Base-by-base conservation (phyloP, 805 yeast genomes). In the Candida montana region DNA sequence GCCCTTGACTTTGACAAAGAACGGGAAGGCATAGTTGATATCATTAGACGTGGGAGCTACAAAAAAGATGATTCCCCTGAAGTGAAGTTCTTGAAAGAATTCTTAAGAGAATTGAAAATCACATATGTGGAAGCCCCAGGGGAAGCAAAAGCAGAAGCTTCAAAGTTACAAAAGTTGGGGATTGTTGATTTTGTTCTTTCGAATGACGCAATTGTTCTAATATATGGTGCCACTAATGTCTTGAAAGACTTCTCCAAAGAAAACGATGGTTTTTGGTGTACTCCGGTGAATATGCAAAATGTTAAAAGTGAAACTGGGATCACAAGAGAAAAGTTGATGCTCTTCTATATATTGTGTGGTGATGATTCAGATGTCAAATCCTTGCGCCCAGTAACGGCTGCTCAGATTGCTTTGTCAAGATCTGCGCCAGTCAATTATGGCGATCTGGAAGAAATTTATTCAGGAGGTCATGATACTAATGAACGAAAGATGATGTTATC, bases 141-240 rank as follows among this genome's bases (percentile, higher is more conserved):
- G 2, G 97, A 89, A 54, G 96, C 85, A 1, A 96, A 89, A 57
- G 90, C 93, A 1, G 90, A 86, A 50, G 80, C 95, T 49, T 85
- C 91, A 0, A 61, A 74, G 52, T 61, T 89, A 23, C 87, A 85
- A 55, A 52, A 52, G 13, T 50, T 64, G 8, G 81, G 80, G 0
- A 58, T 75, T 9, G 91, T 86, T 1, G 96, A 90, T 58, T 85
- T 71, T 42, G 81, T 85, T 2, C 62, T 87, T 21, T 68, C 83
- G 4, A 81, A 83, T 49, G 97, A 90, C 61, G 76, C 82, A 1
- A 96, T 90, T 58, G 67, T 75, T 0, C 63, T 90, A 21, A 71
- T 84, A 10, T 83, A 80, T 64, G 96, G 96, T 0, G 89, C 87
- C 0, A 64, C 70, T 0, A 59, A 62, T 3, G 68, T 89, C 7